A percentile compares a stretch with the other conserved stretches of the same genome.
Conservation (phyloP, 1,284 basidiomycete genomes). For the Sporisorium exsertum region DNA sequence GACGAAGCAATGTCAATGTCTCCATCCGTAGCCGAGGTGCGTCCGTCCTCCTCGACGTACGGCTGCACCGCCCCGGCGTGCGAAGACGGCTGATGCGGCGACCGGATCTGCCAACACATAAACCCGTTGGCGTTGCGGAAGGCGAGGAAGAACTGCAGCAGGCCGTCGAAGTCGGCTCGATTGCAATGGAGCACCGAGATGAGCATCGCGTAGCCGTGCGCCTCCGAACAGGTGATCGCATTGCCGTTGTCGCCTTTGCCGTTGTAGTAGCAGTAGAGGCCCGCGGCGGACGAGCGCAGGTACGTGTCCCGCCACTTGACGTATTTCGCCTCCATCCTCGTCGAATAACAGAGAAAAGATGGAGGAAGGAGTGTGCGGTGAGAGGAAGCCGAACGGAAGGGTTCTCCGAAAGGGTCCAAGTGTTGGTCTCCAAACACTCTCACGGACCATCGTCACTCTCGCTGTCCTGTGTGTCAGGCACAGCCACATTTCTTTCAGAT, state of each 20-base stretch:
- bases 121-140: conserved; percentile 56
- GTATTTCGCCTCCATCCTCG: conserved; percentile 58
- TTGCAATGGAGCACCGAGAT: conserved; percentile 60
- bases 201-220: conserved; percentile 65
- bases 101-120: conserved; percentile 65
- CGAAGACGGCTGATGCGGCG: conserved; percentile 17
- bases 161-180: conserved; percentile 57
- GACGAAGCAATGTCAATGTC: conserved; percentile 64
- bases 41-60: conserved; percentile 56
- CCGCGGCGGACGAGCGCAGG: conserved; percentile 31
- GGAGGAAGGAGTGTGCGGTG: background rate
- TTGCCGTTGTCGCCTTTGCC: conserved; percentile 58
- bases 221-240: conserved; percentile 65
- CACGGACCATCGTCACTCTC: conserved; percentile 1
- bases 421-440: conserved; percentile 12
- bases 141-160: conserved; percentile 53
- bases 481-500: conserved; percentile 10
- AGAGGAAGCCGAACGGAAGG: background rate
- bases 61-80: conserved; percentile 13
- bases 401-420: background rate
- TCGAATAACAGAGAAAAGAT: background rate
- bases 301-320: conserved; percentile 38
- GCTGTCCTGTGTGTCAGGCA: conserved; percentile 5
- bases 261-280: conserved; percentile 63
- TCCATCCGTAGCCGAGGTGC: conserved; percentile 60